Conservation (phyloP, 495 filamentous ascomycete species). For the Aspergillus nanangensis region DNA sequence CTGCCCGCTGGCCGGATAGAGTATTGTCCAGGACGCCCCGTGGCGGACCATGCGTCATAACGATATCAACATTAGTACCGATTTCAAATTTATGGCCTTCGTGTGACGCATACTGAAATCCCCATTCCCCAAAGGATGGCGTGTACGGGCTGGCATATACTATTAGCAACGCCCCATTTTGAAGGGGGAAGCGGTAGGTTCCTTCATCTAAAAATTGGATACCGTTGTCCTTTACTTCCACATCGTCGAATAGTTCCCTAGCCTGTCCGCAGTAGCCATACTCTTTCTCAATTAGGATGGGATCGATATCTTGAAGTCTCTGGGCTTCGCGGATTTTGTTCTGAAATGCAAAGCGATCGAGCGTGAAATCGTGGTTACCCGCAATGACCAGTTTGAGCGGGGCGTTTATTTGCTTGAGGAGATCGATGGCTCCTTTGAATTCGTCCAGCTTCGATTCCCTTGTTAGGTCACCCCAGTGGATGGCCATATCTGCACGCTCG, state of each 20-base stretch:
- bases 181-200: conserved; percentile 44
- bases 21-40: conserved; percentile 48
- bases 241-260: conserved; percentile 21
- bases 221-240: conserved; percentile 27
- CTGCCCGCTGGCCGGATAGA: conserved; percentile 30
- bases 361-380: conserved; percentile 66
- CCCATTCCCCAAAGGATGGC: conserved; percentile 43
- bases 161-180: conserved; percentile 52
- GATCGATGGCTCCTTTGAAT: conserved; percentile 40
- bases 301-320: conserved; percentile 15
- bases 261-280: conserved; percentile 29
- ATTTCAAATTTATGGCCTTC: conserved; percentile 47
- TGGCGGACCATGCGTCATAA: conserved; percentile 69
- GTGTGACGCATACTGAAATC: conserved; percentile 52
- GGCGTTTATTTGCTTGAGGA: conserved; percentile 50
- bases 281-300: conserved; percentile 13
- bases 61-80: conserved; percentile 49
- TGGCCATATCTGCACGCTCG: conserved; percentile 50
- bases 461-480: conserved; percentile 70
- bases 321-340: conserved; percentile 24
- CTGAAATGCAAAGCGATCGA: conserved; percentile 43
- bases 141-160: conserved; percentile 67
- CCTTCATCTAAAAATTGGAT: conserved; percentile 63
- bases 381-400: conserved; percentile 67
- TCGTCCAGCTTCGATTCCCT: conserved; percentile 51